A percentile compares a stretch with the other conserved stretches of the same genome.
phyloP scores from a whole-genome alignment of 1,139 yeast species.

The Saccharomycopsis phalli region DNA sequence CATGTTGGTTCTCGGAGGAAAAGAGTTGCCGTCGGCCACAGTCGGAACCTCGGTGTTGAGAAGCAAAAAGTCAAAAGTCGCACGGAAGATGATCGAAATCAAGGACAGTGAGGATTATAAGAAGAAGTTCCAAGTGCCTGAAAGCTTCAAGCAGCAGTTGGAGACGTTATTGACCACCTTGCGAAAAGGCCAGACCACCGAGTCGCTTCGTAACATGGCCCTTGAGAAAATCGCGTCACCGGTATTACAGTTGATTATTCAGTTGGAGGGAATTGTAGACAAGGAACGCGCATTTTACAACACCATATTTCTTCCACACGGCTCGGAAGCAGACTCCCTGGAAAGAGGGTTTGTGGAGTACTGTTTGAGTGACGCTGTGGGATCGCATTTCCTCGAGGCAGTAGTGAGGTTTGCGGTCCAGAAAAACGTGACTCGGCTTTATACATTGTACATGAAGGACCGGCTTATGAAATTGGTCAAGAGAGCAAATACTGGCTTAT shows the following conservation, averaged over 20 bases:
- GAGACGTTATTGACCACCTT: conserved; percentile 36
- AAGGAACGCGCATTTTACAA: conserved; percentile 65
- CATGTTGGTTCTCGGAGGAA: conserved; percentile 65
- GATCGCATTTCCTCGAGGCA: conserved; percentile 81
- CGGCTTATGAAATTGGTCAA: conserved; percentile 64
- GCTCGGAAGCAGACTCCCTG: conserved; percentile 44
- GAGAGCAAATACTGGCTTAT: conserved; percentile 76
- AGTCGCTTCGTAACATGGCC: conserved; percentile 58
- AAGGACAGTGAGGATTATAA: conserved; percentile 66
- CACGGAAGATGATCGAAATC: conserved; percentile 87
- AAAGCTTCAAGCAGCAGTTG: conserved; percentile 57
- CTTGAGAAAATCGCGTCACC: conserved; percentile 82
- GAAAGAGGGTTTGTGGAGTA: conserved; percentile 83
- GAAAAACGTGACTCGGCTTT: conserved; percentile 63
- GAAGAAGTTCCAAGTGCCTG: conserved; percentile 58
- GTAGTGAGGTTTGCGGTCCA: conserved; percentile 58
- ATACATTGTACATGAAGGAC: conserved; percentile 62
- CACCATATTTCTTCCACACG: conserved; percentile 31
- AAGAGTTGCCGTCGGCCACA: conserved; percentile 70
- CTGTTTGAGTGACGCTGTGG: conserved; percentile 77
- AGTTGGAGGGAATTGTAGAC: conserved; percentile 74
- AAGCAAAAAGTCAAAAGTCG: conserved; percentile 80
- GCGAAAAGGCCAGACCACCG: conserved; percentile 35
- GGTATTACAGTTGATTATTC: conserved; percentile 69
- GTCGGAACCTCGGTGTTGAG: conserved; percentile 68